phyloP scores from a whole-genome alignment of 805 yeast species.

The Starmerella floricola region DNA sequence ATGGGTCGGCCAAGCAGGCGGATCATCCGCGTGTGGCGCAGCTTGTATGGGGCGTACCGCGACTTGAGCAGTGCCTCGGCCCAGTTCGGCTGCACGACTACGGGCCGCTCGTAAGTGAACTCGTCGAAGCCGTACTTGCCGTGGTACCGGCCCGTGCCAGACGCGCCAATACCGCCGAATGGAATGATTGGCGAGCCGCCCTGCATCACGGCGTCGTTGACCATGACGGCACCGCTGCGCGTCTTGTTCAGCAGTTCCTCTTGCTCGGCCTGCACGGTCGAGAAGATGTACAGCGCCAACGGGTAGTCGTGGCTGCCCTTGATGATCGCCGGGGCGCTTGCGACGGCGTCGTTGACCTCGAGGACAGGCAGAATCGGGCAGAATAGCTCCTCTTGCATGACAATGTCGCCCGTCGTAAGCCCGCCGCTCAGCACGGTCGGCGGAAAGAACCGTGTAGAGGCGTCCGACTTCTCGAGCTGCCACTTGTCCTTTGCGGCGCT shows the following conservation, averaged over 20 bases:
- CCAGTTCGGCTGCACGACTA: conserved; percentile 53
- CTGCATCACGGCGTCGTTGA: conserved; percentile 65
- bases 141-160: conserved; percentile 78
- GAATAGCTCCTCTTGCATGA: conserved; percentile 69
- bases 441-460: conserved; percentile 39
- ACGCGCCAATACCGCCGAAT: conserved; percentile 81
- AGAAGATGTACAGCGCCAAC: conserved; percentile 63
- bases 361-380: conserved; percentile 78
- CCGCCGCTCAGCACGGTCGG: conserved; percentile 58
- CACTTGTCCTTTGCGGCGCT: conserved; percentile 24
- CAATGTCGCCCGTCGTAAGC: conserved; percentile 51
- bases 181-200: conserved; percentile 59
- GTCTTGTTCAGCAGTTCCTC: conserved; percentile 39
- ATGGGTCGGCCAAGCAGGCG: conserved; percentile 14
- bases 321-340: conserved; percentile 26
- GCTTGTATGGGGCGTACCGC: conserved; percentile 54
- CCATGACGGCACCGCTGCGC: conserved; percentile 59
- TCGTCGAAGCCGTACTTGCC: conserved; percentile 56
- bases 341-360: conserved; percentile 32
- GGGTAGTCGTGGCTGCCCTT: conserved; percentile 51
- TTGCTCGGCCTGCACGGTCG: conserved; percentile 38
- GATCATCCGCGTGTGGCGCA: conserved; percentile 27
- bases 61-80: conserved; percentile 45
- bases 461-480: conserved; percentile 27
- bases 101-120: conserved; percentile 67